These are phyloP conservation scores for Ophiocordyceps camponoti-leonardi DNA, from an alignment of 2,329 filamentous ascomycete species.

Conservation along the genomic window DNA sequence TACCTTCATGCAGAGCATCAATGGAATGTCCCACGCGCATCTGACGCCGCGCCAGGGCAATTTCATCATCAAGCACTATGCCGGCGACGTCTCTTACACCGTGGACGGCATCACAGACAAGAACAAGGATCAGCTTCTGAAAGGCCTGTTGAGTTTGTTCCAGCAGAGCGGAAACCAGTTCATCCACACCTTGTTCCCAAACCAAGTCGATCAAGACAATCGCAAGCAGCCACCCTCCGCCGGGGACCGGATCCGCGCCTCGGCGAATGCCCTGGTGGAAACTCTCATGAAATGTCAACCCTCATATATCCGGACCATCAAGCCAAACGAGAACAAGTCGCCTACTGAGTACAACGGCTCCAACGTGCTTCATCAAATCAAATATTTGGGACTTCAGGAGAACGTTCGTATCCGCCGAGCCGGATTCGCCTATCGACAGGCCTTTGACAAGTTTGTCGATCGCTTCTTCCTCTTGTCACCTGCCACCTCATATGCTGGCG, in stretches of 20 bases:
- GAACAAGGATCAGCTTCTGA: slow-evolving; percentile 94
- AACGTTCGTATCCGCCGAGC: slow-evolving; percentile 95
- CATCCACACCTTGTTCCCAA: slow-evolving; percentile 74
- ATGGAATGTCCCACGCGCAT: slow-evolving; percentile 80
- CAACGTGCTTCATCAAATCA: slow-evolving; percentile 95
- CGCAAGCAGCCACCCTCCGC: slow-evolving; percentile 85
- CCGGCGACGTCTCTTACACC: slow-evolving; percentile 87
- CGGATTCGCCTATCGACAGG: slow-evolving; percentile 91
- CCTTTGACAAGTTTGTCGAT: slow-evolving; percentile 96
- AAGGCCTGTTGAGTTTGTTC: slow-evolving; percentile 80
- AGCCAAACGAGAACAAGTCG: slow-evolving; percentile 98
- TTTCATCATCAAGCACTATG: slow-evolving; percentile 98
- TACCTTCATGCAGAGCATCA: slow-evolving; percentile 87
- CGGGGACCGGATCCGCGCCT: slow-evolving; percentile 88
- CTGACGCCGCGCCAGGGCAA: slow-evolving; percentile 84
- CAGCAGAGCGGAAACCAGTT: slow-evolving; percentile 72
- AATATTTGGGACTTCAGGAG: slow-evolving; percentile 97
- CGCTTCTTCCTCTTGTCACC: slow-evolving; percentile 91
- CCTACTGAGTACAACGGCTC: slow-evolving; percentile 78
- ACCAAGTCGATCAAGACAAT: slow-evolving; percentile 91
- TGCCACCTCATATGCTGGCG: slow-evolving; percentile 87
- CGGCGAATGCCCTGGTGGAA: slow-evolving; percentile 84
- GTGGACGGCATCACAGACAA: slow-evolving; percentile 97
- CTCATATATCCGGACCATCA: slow-evolving; percentile 97
- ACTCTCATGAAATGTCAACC: slow-evolving; percentile 96